phyloP scores from a whole-genome alignment of 768 basidiomycete genomes.

The Amanita molliuscula region DNA sequence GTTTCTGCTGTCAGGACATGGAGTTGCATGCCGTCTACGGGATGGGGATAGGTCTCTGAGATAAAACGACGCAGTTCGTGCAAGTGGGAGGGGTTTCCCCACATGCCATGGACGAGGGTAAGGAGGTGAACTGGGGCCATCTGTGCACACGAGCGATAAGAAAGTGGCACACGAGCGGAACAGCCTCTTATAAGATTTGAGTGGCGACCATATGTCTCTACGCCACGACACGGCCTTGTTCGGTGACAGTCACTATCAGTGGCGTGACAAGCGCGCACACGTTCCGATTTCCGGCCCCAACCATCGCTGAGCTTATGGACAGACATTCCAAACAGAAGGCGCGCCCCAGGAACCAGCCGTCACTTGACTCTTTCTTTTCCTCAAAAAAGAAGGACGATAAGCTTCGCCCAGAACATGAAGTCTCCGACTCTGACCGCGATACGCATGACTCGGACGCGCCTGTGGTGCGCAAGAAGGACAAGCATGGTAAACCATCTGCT shows the following conservation, averaged over 20 bases:
- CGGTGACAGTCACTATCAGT: conserved; percentile 2
- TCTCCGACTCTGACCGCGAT: conserved; percentile 19
- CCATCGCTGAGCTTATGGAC: conserved; percentile 28
- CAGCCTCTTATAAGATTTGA: not conserved
- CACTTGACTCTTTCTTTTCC: conserved; percentile 46
- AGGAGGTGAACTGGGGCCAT: conserved; percentile 27
- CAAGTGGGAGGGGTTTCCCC: conserved; percentile 67
- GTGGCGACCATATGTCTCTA: not conserved
- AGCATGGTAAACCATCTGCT: conserved; percentile 25
- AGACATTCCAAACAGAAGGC: conserved; percentile 30
- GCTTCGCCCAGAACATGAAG: conserved; percentile 9
- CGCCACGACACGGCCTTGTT: not conserved
- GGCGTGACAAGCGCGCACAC: not conserved
- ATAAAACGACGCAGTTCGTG: conserved; percentile 46
- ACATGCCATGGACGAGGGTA: conserved; percentile 61
- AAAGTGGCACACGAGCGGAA: not conserved
- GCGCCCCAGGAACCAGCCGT: conserved; percentile 35
- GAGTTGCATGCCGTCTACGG: conserved; percentile 32
- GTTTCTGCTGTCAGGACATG: conserved; percentile 57
- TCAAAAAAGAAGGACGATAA: conserved; percentile 19
- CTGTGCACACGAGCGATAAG: not conserved
- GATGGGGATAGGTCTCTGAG: conserved; percentile 26
- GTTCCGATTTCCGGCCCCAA: not conserved
- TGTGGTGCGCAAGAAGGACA: conserved; percentile 17
- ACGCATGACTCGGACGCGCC: conserved; percentile 24